These are phyloP conservation scores for Gossypium sturtianum DNA, from an alignment of 345 rosid genomes.

Conservation along the genomic window DNA sequence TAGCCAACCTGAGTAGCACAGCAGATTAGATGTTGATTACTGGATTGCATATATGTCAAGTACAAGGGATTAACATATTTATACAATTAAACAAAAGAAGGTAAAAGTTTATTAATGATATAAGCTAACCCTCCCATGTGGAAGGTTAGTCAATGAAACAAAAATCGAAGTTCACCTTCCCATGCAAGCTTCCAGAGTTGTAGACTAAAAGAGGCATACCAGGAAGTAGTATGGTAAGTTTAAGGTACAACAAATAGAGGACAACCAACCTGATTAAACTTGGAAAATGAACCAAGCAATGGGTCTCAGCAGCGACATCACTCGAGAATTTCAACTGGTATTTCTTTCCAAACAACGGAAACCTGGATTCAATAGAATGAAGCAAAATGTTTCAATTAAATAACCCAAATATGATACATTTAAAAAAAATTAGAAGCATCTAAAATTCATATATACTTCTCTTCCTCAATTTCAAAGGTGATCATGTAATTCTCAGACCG, in stretches of 20 bases:
- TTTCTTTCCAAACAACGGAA: constrained; percentile 89
- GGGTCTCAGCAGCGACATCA: constrained; percentile 66
- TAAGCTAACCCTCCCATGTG: background rate
- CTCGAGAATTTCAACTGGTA: constrained; percentile 88
- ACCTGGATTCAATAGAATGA: constrained; percentile 42
- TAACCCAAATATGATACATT: constrained; percentile 5
- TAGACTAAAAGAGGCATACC: background rate
- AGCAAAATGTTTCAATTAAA: background rate
- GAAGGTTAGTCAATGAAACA: background rate
- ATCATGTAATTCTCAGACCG: constrained; percentile 90
- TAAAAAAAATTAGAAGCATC: background rate
- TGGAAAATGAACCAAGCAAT: constrained; percentile 96
- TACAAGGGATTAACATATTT: background rate
- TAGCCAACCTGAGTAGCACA: constrained; percentile 62
- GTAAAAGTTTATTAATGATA: background rate
- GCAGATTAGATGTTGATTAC: constrained; percentile 1
- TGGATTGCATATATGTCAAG: background rate
- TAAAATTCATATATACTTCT: constrained; percentile 49
- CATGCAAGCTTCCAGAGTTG: background rate
- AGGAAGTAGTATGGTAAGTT: background rate
- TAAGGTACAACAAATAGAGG: background rate
- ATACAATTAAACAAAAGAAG: background rate
- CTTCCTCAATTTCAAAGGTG: constrained; percentile 92
- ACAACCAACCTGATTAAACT: constrained; percentile 75
- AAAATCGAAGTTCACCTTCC: background rate